A percentile compares a stretch with the other conserved stretches of the same genome.
phyloP scores from a whole-genome alignment of 2,329 filamentous ascomycete species.

The Colletotrichum spaethianum region DNA sequence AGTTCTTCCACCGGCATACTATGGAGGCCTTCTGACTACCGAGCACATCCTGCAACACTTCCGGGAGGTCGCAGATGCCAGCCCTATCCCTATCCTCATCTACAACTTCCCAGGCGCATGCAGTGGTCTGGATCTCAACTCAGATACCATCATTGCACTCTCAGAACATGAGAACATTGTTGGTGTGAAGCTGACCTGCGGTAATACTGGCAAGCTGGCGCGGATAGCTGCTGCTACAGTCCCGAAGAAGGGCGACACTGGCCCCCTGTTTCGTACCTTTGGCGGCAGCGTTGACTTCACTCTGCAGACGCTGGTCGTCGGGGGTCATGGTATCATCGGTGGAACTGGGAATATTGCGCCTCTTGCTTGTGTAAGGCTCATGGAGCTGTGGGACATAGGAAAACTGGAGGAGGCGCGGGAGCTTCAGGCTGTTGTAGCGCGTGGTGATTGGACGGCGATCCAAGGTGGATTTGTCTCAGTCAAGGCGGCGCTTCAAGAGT shows the following conservation, averaged over 20 bases:
- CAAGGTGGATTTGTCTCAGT: slow-evolving; percentile 78
- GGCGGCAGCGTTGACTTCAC: slow-evolving; percentile 83
- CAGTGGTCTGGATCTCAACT: slow-evolving; percentile 78
- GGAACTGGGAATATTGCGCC: slow-evolving; percentile 81
- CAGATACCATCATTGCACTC: slow-evolving; percentile 70
- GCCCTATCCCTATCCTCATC: slow-evolving; percentile 71
- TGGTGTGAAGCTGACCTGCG: slow-evolving; percentile 78
- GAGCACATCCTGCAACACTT: slow-evolving; percentile 73
- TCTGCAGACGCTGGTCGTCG: slow-evolving; percentile 77
- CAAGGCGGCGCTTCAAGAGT: slow-evolving; percentile 74
- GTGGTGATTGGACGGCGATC: slow-evolving; percentile 79
- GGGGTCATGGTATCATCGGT: slow-evolving; percentile 80
- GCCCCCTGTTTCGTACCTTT: slow-evolving; percentile 73
- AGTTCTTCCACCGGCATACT: slow-evolving; percentile 75
- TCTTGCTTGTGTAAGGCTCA: slow-evolving; percentile 72
- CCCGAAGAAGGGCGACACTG: slow-evolving; percentile 35
- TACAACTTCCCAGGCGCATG: slow-evolving; percentile 81
- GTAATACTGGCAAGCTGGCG: slow-evolving; percentile 73
- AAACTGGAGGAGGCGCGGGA: slow-evolving; percentile 70
- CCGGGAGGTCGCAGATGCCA: slow-evolving; percentile 65
- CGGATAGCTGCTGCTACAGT: slow-evolving; percentile 59
- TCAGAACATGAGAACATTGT: slow-evolving; percentile 69
- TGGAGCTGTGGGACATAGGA: slow-evolving; percentile 72
- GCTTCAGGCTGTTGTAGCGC: slow-evolving; percentile 75
- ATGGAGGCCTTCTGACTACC: slow-evolving; percentile 65